Percentiles rank a stretch among this genome's conserved stretches.
Conservation (phyloP, 345 rosid species). For the Angophora floribunda region DNA sequence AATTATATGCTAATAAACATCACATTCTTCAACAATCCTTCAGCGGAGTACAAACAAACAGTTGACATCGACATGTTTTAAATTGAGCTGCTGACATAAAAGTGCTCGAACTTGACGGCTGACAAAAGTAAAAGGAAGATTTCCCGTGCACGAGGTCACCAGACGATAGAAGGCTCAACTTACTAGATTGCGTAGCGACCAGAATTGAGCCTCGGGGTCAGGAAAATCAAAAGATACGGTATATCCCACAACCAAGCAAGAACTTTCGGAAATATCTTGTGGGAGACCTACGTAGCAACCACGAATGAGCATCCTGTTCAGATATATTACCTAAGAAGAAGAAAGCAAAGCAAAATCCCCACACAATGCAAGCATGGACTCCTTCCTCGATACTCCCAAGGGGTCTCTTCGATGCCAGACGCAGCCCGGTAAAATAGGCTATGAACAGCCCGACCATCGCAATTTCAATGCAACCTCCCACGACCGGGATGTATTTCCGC, state of each 20-base stretch:
- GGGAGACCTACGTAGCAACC: rapidly evolving
- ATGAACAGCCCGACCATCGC: background rate
- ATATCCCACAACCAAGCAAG: background rate
- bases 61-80: background rate
- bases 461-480: background rate
- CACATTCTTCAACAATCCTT: background rate
- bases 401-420: rapidly evolving
- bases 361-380: too few species aligned
- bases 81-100: background rate
- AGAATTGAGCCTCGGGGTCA: too few species aligned
- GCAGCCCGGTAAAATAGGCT: rapidly evolving
- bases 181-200: background rate
- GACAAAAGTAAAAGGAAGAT: background rate
- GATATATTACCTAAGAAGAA: rapidly evolving
- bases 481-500: background rate
- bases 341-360: background rate
- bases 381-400: background rate
- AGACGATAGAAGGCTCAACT: background rate
- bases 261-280: rapidly evolving
- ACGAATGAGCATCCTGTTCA: background rate
- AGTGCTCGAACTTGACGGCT: background rate
- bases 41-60: background rate
- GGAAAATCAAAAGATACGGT: too few species aligned
- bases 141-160: background rate
- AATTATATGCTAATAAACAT: background rate